Evolutionary conservation across 495 filamentous ascomycete species (phyloP).

Genomic region (Annulohypoxylon bovei): DNA sequence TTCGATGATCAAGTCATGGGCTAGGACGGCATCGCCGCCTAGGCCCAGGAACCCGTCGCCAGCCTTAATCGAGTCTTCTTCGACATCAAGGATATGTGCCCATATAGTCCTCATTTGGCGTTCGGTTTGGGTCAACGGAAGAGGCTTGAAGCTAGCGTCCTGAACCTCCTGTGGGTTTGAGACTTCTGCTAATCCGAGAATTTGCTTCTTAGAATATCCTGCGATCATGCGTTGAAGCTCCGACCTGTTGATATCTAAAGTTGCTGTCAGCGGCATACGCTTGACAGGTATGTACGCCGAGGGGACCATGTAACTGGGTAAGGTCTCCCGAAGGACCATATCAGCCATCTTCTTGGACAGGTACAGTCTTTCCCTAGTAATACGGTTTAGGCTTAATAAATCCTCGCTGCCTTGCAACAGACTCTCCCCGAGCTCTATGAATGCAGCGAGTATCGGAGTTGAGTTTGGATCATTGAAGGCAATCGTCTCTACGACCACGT

Average conservation of each 20-base stretch:
- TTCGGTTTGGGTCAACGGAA: conserved; percentile 55
- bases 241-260: conserved; percentile 54
- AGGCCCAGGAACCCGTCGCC: conserved; percentile 56
- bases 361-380: conserved; percentile 51
- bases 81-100: conserved; percentile 52
- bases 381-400: conserved; percentile 44
- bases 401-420: conserved; percentile 47
- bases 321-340: conserved; percentile 46
- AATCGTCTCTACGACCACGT: conserved; percentile 57
- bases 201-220: conserved; percentile 51
- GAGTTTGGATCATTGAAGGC: conserved; percentile 53
- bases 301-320: conserved; percentile 51
- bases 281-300: conserved; percentile 56
- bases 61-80: conserved; percentile 51
- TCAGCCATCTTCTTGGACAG: conserved; percentile 53
- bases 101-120: conserved; percentile 56
- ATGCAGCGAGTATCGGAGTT: conserved; percentile 51
- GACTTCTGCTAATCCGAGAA: conserved; percentile 48
- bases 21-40: conserved; percentile 56
- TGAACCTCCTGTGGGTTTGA: conserved; percentile 48
- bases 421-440: conserved; percentile 57
- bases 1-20: conserved; percentile 51
- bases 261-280: conserved; percentile 54
- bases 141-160: conserved; percentile 50
- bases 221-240: conserved; percentile 54